Conservation (phyloP, 2,329 filamentous ascomycete species). For the Colletotrichum sansevieriae region DNA sequence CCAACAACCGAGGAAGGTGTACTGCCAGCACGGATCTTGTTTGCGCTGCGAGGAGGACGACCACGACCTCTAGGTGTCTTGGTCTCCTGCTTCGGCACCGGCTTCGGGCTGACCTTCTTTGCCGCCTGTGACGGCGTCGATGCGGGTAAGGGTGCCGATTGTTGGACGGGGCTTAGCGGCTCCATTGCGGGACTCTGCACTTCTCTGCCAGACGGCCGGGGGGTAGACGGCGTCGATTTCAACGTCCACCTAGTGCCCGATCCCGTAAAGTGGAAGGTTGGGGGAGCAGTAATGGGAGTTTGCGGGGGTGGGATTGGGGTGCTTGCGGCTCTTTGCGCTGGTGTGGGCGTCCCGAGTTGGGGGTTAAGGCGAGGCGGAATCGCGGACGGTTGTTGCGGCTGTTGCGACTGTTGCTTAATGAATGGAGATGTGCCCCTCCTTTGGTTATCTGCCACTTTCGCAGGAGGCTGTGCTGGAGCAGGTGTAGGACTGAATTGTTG, state of each 20-base stretch:
- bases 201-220: slow-evolving; percentile 54
- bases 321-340: slow-evolving; percentile 49
- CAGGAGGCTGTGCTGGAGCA: slow-evolving; percentile 43
- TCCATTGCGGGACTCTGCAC: slow-evolving; percentile 68
- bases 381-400: slow-evolving; percentile 49
- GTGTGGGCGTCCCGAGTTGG: slow-evolving; percentile 51
- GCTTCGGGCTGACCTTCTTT: slow-evolving; percentile 54
- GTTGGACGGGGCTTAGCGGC: slow-evolving; percentile 68
- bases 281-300: slow-evolving; percentile 49
- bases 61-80: slow-evolving; percentile 49
- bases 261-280: slow-evolving; percentile 50
- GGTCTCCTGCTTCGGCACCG: slow-evolving; percentile 47
- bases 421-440: slow-evolving; percentile 50
- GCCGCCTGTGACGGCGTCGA: slow-evolving; percentile 48
- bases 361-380: slow-evolving; percentile 58
- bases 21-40: slow-evolving; percentile 52
- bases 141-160: slow-evolving; percentile 53
- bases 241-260: slow-evolving; percentile 71
- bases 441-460: slow-evolving; percentile 44
- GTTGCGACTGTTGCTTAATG: slow-evolving; percentile 47
- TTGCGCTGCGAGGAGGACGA: slow-evolving; percentile 53
- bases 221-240: slow-evolving; percentile 70
- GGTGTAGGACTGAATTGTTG: slow-evolving; percentile 45
- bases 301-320: slow-evolving; percentile 49
- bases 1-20: slow-evolving; percentile 49